phyloP scores from a whole-genome alignment of 2,329 filamentous ascomycete species.

The Truncatella angustata region DNA sequence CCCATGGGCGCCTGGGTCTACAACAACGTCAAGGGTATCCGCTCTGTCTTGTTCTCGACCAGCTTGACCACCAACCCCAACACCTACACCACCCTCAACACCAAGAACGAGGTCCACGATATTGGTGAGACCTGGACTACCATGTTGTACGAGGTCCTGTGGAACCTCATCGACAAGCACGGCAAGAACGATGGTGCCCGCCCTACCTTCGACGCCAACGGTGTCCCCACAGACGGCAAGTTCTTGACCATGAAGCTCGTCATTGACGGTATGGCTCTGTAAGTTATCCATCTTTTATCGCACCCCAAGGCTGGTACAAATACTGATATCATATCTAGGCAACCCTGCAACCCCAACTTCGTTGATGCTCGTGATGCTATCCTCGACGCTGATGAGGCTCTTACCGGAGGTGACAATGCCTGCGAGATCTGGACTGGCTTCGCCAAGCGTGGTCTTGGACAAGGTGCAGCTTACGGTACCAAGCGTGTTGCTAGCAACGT shows the following conservation, averaged over 20 bases:
- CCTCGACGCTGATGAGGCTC: constrained; percentile 44
- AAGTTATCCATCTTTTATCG: constrained; percentile 14
- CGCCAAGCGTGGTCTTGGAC: constrained; percentile 49
- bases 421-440: constrained; percentile 51
- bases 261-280: constrained; percentile 44
- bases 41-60: constrained; percentile 45
- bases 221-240: constrained; percentile 45
- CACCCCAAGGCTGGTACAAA: constrained; percentile 6
- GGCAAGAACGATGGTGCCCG: constrained; percentile 41
- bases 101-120: constrained; percentile 37
- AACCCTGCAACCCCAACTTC: constrained; percentile 51
- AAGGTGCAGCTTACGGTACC: constrained; percentile 25
- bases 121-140: constrained; percentile 49
- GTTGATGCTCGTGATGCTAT: constrained; percentile 47
- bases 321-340: constrained; percentile 18
- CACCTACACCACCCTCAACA: constrained; percentile 38
- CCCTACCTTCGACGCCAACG: constrained; percentile 36
- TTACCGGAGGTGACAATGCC: constrained; percentile 45
- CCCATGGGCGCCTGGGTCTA: constrained; percentile 44
- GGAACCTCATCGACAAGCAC: constrained; percentile 50
- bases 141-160: constrained; percentile 51
- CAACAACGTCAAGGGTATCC: constrained; percentile 37
- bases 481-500: constrained; percentile 26
- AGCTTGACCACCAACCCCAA: constrained; percentile 41
- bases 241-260: constrained; percentile 49